Conservation (phyloP, 208 protist species). For the Wallacemonas collosoma region DNA sequence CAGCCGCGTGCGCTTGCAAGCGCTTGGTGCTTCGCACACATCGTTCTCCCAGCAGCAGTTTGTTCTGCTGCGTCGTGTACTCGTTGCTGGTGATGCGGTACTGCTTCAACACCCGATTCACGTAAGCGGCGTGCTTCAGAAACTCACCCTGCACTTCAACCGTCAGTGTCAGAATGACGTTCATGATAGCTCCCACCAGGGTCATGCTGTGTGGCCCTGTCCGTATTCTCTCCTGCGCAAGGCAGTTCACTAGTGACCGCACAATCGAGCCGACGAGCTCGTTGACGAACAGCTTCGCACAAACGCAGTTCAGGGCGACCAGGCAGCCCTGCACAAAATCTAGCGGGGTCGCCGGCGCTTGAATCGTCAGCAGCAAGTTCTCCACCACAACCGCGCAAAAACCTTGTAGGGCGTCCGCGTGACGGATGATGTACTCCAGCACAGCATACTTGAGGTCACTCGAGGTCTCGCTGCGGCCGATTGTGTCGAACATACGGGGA, state of each 20-base stretch:
- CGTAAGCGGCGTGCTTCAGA: slow-evolving; percentile 71
- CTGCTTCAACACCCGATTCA: slow-evolving; percentile 71
- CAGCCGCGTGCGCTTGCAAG: slow-evolving; percentile 44
- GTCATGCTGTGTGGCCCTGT: slow-evolving; percentile 27
- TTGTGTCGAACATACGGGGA: slow-evolving; percentile 74
- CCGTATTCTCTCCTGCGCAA: slow-evolving; percentile 34
- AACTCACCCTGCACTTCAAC: slow-evolving; percentile 75
- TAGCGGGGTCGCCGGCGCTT: slow-evolving; percentile 37
- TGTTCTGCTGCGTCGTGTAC: slow-evolving; percentile 62
- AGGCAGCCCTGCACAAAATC: slow-evolving; percentile 61
- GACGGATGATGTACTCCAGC: slow-evolving; percentile 73
- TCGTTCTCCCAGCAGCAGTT: slow-evolving; percentile 41
- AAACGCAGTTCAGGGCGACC: slow-evolving; percentile 66
- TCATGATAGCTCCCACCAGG: slow-evolving; percentile 68
- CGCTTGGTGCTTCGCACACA: slow-evolving; percentile 39
- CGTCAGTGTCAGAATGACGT: slow-evolving; percentile 68
- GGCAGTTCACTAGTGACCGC: slow-evolving; percentile 57
- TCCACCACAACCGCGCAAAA: slow-evolving; percentile 58
- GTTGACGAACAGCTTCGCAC: slow-evolving; percentile 64
- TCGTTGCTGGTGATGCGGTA: slow-evolving; percentile 59
- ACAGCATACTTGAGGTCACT: slow-evolving; percentile 72
- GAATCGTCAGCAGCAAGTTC: slow-evolving; percentile 61
- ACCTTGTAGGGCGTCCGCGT: slow-evolving; percentile 61
- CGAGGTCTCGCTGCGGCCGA: slow-evolving; percentile 52
- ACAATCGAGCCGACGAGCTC: slow-evolving; percentile 82